A percentile compares a stretch with the other conserved stretches of the same genome.
Evolutionary conservation across 306 rosid genomes (phyloP).

Genomic region (Notholithocarpus densiflorus): DNA sequence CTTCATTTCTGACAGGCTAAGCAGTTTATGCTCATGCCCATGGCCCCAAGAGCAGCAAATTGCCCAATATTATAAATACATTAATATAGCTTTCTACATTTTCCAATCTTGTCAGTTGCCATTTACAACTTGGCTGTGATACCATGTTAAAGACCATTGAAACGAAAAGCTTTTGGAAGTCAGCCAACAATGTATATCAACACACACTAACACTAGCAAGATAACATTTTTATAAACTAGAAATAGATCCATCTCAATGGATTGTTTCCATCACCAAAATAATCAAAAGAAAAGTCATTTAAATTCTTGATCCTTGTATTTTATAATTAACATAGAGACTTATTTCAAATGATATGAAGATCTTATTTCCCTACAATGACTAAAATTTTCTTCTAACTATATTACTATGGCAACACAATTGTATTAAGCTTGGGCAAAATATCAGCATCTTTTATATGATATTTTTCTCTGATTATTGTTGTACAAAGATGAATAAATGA

Average conservation of each 20-base stretch:
- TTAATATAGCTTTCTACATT: neutral
- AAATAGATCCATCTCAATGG: too few relatives aligned
- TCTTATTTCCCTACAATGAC: constrained; percentile 15
- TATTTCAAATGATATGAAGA: neutral
- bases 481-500: neutral
- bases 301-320: too few relatives aligned
- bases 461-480: too few relatives aligned
- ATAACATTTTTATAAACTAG: too few relatives aligned
- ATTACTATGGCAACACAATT: neutral
- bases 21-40: too few relatives aligned
- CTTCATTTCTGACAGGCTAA: too few relatives aligned
- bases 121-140: neutral
- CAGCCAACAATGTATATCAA: neutral
- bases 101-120: neutral
- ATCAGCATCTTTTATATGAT: neutral
- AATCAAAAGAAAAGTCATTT: too few relatives aligned
- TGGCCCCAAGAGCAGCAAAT: neutral
- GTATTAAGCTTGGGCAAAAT: constrained; percentile 1
- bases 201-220: too few relatives aligned
- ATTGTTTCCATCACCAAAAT: too few relatives aligned
- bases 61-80: neutral
- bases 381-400: neutral
- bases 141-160: neutral
- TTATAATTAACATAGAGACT: neutral
- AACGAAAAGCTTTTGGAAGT: neutral